A percentile compares a stretch with the other conserved stretches of the same genome.
phyloP scores from a whole-genome alignment of 2,329 filamentous ascomycete species.

The Hypoxylon sp. region DNA sequence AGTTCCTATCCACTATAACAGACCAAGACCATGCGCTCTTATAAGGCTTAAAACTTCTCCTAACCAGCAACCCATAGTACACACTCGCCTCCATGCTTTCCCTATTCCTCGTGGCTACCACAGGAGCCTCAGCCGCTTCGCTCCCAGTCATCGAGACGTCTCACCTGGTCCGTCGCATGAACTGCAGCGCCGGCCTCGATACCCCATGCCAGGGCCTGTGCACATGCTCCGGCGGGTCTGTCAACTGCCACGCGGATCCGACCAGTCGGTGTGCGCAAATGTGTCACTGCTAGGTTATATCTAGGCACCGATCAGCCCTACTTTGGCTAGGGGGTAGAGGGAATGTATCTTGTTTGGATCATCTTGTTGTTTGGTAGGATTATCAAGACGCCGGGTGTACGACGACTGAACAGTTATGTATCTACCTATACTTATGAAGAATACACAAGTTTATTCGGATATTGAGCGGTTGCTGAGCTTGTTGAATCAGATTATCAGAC shows the following conservation, averaged over 20 bases:
- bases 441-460: too few species aligned
- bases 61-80: constrained; percentile 2
- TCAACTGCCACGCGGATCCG: constrained; percentile 41
- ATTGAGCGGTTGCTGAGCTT: too few species aligned
- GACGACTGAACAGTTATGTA: too few species aligned
- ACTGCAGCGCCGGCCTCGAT: constrained; percentile 28
- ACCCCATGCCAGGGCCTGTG: constrained; percentile 37
- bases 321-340: neutral
- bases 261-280: constrained; percentile 38
- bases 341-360: too few species aligned
- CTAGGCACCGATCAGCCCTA: too few species aligned
- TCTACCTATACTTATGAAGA: too few species aligned
- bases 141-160: neutral
- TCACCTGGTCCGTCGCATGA: constrained; percentile 18
- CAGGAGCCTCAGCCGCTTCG: constrained; percentile 10
- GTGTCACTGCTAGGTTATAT: constrained; percentile 29
- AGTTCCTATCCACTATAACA: too few species aligned
- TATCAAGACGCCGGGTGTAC: too few species aligned
- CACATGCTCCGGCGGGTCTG: constrained; percentile 23
- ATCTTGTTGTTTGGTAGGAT: too few species aligned
- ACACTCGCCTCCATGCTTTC: constrained; percentile 5
- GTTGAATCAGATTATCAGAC: too few species aligned
- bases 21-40: too few species aligned
- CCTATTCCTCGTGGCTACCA: neutral
- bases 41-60: too few species aligned